phyloP scores from a whole-genome alignment of 352 stramenopile species.

The Plasmopara halstedii region DNA sequence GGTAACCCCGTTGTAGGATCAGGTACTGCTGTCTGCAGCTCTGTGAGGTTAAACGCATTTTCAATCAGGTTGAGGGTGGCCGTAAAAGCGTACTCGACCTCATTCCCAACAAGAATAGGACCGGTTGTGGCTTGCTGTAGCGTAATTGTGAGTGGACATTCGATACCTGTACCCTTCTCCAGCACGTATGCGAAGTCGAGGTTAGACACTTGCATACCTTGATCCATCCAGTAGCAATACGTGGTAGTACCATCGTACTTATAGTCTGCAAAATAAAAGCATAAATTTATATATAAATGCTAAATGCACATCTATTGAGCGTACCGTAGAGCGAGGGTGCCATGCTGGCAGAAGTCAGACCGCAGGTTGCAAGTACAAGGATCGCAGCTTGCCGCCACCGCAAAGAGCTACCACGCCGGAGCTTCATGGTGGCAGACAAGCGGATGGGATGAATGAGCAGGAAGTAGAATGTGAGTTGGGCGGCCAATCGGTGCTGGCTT shows the following conservation, averaged over 20 bases:
- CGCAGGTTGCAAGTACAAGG: constrained; percentile 16
- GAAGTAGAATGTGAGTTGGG: constrained; percentile 3
- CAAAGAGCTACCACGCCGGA: constrained; percentile 13
- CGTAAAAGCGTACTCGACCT: constrained; percentile 65
- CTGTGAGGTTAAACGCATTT: constrained; percentile 59
- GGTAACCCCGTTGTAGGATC: constrained; percentile 46
- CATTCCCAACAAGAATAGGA: constrained; percentile 18
- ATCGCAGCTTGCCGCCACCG: constrained; percentile 11
- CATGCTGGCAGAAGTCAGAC: constrained; percentile 16
- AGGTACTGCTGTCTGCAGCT: constrained; percentile 44
- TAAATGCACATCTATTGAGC: constrained; percentile 13
- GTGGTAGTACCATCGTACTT: constrained; percentile 63
- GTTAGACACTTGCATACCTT: constrained; percentile 60
- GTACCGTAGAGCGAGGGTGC: constrained; percentile 50
- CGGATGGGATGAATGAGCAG: constrained; percentile 3
- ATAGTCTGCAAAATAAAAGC: constrained; percentile 37
- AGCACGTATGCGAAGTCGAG: constrained; percentile 66
- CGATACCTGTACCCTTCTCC: constrained; percentile 26
- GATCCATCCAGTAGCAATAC: constrained; percentile 78
- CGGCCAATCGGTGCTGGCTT: constrained; percentile 20
- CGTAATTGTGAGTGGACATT: constrained; percentile 56
- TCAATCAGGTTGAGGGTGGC: constrained; percentile 64
- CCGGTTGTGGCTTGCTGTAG: constrained; percentile 39
- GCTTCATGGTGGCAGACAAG: constrained; percentile 20
- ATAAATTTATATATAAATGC: neutral